Evolutionary conservation across 2,329 filamentous ascomycete genomes (phyloP).

Genomic region (Pochonia chlamydosporia): DNA sequence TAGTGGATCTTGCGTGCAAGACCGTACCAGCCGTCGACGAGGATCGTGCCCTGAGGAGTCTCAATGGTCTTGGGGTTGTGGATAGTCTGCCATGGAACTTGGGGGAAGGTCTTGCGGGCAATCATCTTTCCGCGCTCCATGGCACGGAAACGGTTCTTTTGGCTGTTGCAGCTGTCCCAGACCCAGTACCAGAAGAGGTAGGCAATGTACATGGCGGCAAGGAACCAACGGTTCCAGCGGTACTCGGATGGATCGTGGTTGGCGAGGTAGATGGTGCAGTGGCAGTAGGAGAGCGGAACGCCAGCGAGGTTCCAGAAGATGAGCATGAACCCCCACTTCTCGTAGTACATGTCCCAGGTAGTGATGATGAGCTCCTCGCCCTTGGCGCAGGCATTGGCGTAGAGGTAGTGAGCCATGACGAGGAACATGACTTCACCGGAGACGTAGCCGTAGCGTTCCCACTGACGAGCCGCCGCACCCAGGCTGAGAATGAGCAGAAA

Average conservation of each 20-base stretch:
- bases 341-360: constrained; percentile 93
- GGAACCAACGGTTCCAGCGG: constrained; percentile 64
- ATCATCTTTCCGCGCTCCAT: constrained; percentile 67
- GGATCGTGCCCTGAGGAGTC: constrained; percentile 66
- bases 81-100: constrained; percentile 82
- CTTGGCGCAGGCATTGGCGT: constrained; percentile 88
- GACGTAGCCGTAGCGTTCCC: constrained; percentile 79
- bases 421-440: constrained; percentile 80
- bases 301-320: constrained; percentile 97
- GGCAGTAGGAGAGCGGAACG: constrained; percentile 86
- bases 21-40: constrained; percentile 83
- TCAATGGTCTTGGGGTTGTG: constrained; percentile 75
- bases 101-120: constrained; percentile 76
- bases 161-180: constrained; percentile 87
- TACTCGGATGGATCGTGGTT: constrained; percentile 76
- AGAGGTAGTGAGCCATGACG: constrained; percentile 84
- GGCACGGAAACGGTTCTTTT: constrained; percentile 88
- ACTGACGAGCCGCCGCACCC: constrained; percentile 74
- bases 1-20: constrained; percentile 59
- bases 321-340: constrained; percentile 97
- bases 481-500: constrained; percentile 76
- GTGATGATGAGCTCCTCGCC: constrained; percentile 86
- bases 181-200: constrained; percentile 85
- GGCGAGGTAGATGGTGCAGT: constrained; percentile 85
- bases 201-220: constrained; percentile 58